Conservation (phyloP, 331 rosid genomes). For the Malus hybrid region DNA sequence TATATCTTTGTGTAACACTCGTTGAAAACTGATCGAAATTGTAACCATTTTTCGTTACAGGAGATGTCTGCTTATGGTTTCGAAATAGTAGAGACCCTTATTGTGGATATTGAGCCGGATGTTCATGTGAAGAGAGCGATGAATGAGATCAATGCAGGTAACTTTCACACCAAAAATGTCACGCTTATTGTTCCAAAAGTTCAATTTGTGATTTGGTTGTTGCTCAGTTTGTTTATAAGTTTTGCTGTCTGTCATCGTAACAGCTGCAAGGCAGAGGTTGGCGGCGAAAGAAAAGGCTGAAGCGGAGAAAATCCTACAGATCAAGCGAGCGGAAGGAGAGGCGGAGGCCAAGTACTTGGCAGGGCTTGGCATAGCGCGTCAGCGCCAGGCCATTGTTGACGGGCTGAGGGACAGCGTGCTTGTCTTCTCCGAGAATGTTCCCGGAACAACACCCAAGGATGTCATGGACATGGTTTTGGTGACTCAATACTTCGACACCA, state of each 20-base stretch:
- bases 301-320: constrained; percentile 75
- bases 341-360: constrained; percentile 79
- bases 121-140: constrained; percentile 63
- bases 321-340: constrained; percentile 81
- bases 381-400: constrained; percentile 84
- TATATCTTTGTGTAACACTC: background rate
- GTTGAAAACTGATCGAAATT: background rate
- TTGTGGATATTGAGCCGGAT: constrained; percentile 71
- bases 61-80: constrained; percentile 71
- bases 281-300: constrained; percentile 91
- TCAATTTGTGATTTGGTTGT: background rate
- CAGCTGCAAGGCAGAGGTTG: constrained; percentile 75
- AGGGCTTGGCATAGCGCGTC: constrained; percentile 78
- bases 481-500: constrained; percentile 81
- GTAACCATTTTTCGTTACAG: constrained; percentile 23
- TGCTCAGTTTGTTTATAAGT: background rate
- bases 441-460: constrained; percentile 67
- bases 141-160: constrained; percentile 87
- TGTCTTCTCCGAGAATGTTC: constrained; percentile 63
- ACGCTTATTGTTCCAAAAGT: too few relatives aligned
- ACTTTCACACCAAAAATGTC: too few relatives aligned
- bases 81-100: constrained; percentile 73
- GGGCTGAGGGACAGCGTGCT: constrained; percentile 72
- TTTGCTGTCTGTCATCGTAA: background rate
- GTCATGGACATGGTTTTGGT: constrained; percentile 87